phyloP scores from a whole-genome alignment of 805 yeast species.

The Isabelozyma pseudorhagii region DNA sequence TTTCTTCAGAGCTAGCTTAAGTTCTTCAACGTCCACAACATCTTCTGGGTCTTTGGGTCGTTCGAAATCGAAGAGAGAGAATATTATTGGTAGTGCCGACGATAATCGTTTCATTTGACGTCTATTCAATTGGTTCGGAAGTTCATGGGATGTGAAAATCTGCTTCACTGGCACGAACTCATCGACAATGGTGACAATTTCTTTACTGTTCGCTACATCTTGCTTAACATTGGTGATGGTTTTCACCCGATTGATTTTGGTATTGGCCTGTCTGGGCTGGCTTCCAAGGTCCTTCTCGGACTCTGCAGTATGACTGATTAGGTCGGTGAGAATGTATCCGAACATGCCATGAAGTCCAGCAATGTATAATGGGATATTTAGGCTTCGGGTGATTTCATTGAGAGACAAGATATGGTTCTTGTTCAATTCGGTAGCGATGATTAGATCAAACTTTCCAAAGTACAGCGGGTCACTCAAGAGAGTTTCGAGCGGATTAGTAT shows the following conservation, averaged over 20 bases:
- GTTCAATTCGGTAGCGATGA: conserved; percentile 69
- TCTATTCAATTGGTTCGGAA: conserved; percentile 40
- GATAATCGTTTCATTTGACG: conserved; percentile 49
- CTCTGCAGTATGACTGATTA: conserved; percentile 58
- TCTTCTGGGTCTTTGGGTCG: conserved; percentile 20
- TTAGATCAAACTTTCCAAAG: conserved; percentile 58
- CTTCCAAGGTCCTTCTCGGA: conserved; percentile 51
- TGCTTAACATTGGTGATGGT: conserved; percentile 26
- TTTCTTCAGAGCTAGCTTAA: conserved; percentile 7
- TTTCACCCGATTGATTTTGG: conserved; percentile 48
- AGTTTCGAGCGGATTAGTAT: conserved; percentile 22
- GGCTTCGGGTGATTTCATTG: conserved; percentile 54
- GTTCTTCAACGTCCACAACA: conserved; percentile 17
- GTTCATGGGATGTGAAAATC: conserved; percentile 30
- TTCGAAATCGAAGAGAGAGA: conserved; percentile 52
- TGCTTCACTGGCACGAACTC: conserved; percentile 32
- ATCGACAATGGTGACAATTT: conserved; percentile 36
- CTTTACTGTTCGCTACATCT: conserved; percentile 41
- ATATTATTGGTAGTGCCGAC: conserved; percentile 56
- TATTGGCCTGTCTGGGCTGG: conserved; percentile 36
- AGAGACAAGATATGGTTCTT: conserved; percentile 41
- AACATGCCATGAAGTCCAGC: conserved; percentile 74
- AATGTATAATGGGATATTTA: conserved; percentile 63
- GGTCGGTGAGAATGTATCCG: conserved; percentile 79
- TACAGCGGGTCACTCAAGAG: conserved; percentile 25